Evolutionary conservation across 108 stramenopile species (phyloP).

Genomic region (Nitzschia sp.): DNA sequence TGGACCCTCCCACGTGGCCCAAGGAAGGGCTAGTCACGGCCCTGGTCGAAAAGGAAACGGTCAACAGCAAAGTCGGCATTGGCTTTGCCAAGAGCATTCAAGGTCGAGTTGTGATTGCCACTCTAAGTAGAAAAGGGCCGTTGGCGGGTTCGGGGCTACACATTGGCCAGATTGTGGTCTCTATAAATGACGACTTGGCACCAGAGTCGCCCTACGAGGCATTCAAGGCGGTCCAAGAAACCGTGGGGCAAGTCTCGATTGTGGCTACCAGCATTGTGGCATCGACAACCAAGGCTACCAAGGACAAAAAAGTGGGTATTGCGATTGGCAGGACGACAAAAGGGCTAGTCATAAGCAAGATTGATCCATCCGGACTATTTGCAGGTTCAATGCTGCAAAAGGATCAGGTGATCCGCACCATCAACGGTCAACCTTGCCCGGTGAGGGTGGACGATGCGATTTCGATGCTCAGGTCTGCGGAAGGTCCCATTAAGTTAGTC

Average conservation of each 20-base stretch:
- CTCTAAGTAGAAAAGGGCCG: not conserved
- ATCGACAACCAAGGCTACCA: not conserved
- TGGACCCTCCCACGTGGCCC: slow-evolving; percentile 5
- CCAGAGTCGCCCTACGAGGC: not conserved
- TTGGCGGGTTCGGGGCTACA: slow-evolving; percentile 1
- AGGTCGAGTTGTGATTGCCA: not conserved
- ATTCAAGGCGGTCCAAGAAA: not conserved
- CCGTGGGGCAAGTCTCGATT: not conserved
- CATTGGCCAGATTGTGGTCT: slow-evolving; percentile 2
- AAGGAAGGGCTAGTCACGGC: not conserved
- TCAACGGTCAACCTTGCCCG: slow-evolving; percentile 15
- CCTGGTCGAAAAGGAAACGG: not conserved
- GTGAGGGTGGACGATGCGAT: not conserved
- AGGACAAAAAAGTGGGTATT: not conserved
- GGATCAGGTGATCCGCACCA: not conserved
- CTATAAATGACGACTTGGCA: slow-evolving; percentile 5
- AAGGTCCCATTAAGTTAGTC: not conserved
- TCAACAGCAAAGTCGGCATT: not conserved
- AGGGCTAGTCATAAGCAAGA: not conserved
- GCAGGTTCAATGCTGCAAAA: not conserved
- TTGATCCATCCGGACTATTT: not conserved
- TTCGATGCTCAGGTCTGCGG: not conserved
- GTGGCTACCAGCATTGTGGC: not conserved
- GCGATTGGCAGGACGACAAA: not conserved
- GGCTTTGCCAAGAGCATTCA: not conserved